Conservation (phyloP, 2,329 filamentous ascomycete genomes). For the Xylariaceae sp. region DNA sequence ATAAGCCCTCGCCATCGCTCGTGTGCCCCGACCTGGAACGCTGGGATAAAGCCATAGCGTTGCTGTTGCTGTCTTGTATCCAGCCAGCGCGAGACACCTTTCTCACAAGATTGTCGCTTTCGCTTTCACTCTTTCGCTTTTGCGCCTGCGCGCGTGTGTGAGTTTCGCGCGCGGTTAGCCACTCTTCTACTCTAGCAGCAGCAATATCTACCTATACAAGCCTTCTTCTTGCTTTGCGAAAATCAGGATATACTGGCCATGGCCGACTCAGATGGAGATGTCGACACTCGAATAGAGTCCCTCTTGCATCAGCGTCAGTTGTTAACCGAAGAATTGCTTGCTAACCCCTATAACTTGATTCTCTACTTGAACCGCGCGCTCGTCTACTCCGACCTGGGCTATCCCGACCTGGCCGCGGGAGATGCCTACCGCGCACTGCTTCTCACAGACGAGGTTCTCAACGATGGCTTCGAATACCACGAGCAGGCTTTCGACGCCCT, state of each 20-base stretch:
- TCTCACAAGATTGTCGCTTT: not conserved
- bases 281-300: slow-evolving; percentile 37
- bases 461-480: slow-evolving; percentile 80
- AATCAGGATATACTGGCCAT: slow-evolving; percentile 6
- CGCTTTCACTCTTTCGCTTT: not conserved
- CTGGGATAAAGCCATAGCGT: not conserved
- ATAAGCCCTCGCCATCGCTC: not conserved
- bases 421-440: slow-evolving; percentile 90
- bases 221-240: not conserved
- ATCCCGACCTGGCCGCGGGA: slow-evolving; percentile 82
- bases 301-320: slow-evolving; percentile 51
- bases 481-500: slow-evolving; percentile 57
- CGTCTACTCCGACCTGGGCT: slow-evolving; percentile 68
- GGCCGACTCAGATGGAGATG: slow-evolving; percentile 31
- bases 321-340: slow-evolving; percentile 50
- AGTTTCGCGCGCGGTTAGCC: not conserved
- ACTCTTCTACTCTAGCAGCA: not conserved
- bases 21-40: not conserved
- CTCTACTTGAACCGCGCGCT: slow-evolving; percentile 65
- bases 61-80: not conserved
- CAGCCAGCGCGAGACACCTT: not conserved
- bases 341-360: slow-evolving; percentile 55
- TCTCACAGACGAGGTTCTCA: slow-evolving; percentile 71
- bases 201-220: not conserved
- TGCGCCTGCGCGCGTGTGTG: slow-evolving; percentile 4